Evolutionary conservation across 257 asterid genomes (phyloP), one percentile per base, ranked within the genome.

Genomic region (Solanum infundibuliforme): DNA sequence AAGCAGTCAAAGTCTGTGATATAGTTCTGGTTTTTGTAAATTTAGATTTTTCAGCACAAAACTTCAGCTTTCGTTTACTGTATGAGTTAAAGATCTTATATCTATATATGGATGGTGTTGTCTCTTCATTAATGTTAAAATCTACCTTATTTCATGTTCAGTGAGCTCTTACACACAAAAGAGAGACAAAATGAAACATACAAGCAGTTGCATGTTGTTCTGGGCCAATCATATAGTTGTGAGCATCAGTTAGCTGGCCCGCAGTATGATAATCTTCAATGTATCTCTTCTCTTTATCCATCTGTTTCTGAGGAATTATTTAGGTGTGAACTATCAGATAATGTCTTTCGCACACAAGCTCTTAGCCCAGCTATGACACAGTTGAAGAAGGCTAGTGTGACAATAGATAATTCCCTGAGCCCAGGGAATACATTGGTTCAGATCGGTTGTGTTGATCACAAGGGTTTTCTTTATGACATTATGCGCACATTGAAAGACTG

Each of bases 341-440:
- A 86, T 74, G 98, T 94, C 89, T 86, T 91, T 90, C 93, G 48
- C 25, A 84, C 94, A 31, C 98, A 96, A 90, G 94, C 91, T 43
- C 95, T 93, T 39, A 95, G 96, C 92, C 90, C 91, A 23, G 98
- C 92, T 85, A 88, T 92, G 88, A 91, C 83, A 14, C 92, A 93
- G 89, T 89, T 96, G 92, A 93, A 92, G 88, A 92, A 55, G 89
- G 93, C 96, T 83, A 89, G 74, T 89, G 96, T 96, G 58, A 89
- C 86, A 32, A 83, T 92, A 35, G 98, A 96, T 91, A 96, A 95
- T 91, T 92, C 95, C 82, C 88, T 94, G 93, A 94, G 96, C 87
- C 96, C 98, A n/a, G 94, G 92, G 73, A 98, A 96, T 91, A 95
- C 98, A 31, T 90, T 96, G 88, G 94, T 95, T 88, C 99, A 95